A percentile compares a stretch with the other conserved stretches of the same genome.
Conservation (phyloP, 345 rosid genomes). For the rapeseed (Brassica napus) region Da-Ae NC_063448.1:19569501-19570000, state of each 20-base stretch:
- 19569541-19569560: conserved; percentile 83
- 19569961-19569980: too few relatives aligned
- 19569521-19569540: conserved; percentile 88
- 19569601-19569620: conserved; percentile 97
- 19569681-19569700: conserved; percentile 97
- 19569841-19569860: too few relatives aligned
- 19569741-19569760: conserved; percentile 2
- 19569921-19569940: too few relatives aligned
- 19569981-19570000: too few relatives aligned
- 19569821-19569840: too few relatives aligned
- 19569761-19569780: neutral
- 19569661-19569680: conserved; percentile 95
- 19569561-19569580: conserved; percentile 84
- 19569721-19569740: neutral
- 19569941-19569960: too few relatives aligned
- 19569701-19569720: conserved; percentile 60
- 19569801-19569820: too few relatives aligned
- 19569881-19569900: too few relatives aligned
- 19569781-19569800: too few relatives aligned
- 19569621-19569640: conserved; percentile 97
- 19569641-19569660: conserved; percentile 79
- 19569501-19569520: conserved; percentile 53
- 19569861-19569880: too few relatives aligned
- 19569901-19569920: too few relatives aligned
- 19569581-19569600: conserved; percentile 85